Evolutionary conservation across 805 yeast species (phyloP), one percentile per base, ranked within the genome.

Genomic region (Millerago galiae): DNA sequence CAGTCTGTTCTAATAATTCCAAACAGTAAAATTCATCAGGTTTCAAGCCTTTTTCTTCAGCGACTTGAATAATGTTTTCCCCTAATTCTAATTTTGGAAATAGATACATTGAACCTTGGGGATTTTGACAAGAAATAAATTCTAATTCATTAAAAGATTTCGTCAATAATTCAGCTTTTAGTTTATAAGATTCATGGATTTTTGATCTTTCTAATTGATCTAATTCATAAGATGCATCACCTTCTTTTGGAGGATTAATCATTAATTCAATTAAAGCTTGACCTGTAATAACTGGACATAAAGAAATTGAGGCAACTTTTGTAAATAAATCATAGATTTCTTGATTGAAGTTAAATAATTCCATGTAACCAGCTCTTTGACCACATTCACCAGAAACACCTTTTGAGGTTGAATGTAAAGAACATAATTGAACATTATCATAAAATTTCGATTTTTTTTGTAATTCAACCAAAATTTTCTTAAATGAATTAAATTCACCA

Each of bases 371-470:
- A 55, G 98, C 99, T 67, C 99, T 81, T 70, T 93, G 99, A 47
- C 99, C 99, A 74, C 99, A 93, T 67, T 93, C 99, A 49, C 99
- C 99, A 49, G 88, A 76, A 53, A 89, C 88, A 62, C 99, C 99
- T 66, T 93, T 93, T 11, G 98, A 91, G 34, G 95, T 88, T n/a
- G 98, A 89, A 64, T 93, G 98, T 53, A 93, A 69, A 2, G 98
- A 90, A 3, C 95, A 97, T 45, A 93, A 72, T 61, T 88, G 95
- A 32, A 93, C 91, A 47, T 78, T 70, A 38, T 74, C 74, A 62
- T 78, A 91, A 27, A 62, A 53, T 16, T 81, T 36, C n/a, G 52
- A 81, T 18, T 71, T 70, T 11, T 74, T 72, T 43, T 81, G 82
- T 50, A 91, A 66, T 43, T 78, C 73, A 41, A 81, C 66, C 52